Base-by-base conservation (phyloP, 106 monocot genomes). In the Iris macrosiphon region DNA sequence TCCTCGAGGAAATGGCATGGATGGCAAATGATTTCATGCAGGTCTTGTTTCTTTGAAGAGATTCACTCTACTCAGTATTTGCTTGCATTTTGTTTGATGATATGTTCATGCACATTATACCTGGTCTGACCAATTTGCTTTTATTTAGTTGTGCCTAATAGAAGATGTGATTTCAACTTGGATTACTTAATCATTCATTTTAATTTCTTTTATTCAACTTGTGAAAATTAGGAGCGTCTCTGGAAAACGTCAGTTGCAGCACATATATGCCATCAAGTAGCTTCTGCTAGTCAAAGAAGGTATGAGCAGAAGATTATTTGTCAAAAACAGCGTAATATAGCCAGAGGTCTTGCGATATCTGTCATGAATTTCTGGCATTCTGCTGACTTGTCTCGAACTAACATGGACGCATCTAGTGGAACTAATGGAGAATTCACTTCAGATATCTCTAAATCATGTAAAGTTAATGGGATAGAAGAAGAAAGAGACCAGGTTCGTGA, bases 11-110 rank as follows among this genome's bases (percentile, higher is more conserved):
- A 68, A 99, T 99, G 98, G 62, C 78, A 57, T 99, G 98, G 98
- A 65, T 92, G 74, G 91, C 98, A 67, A 99, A 91, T 84, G 98
- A 99, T 62, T 99, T 99, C 51, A 81, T 75, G 78, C 98, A 99
- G 91, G 98, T 99, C 7, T 58, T 38, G 22, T 70, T 46, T 70
- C 29, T 40, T 42, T 32, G 1, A 54, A 61, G 19, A 40, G 16
- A 35, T 38, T 57, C 29, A 10, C n/a, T 2, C 24, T 9, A 31
- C 38, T 43, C 34, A 24, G 24, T 21, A 23, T 6, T 59, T 10
- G 48, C 38, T 25, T 8, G 44, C 39, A 10, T 40, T 33, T 10
- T 27, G 24, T 35, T 60, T 45, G 15, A 41, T 33, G 28, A 4
- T 33, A 58, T 45, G 24, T 41, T 21, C 18, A 41, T 21, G 8